These are phyloP conservation scores for Ramalina intermedia DNA, from an alignment of 495 filamentous ascomycete genomes.

Conservation along the genomic window DNA sequence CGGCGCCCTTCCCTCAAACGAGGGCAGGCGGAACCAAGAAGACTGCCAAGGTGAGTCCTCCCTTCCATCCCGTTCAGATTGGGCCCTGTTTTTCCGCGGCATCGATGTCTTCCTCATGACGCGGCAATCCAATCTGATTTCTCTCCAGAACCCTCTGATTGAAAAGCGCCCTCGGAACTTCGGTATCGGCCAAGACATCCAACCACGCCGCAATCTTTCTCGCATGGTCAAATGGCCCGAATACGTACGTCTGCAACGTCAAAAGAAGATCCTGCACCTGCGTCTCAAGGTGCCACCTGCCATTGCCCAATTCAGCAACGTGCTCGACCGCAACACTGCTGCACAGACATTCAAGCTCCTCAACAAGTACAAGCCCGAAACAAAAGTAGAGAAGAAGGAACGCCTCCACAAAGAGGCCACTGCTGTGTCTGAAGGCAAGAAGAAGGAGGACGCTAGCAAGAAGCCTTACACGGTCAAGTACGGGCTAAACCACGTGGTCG, in stretches of 20 bases:
- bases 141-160: conserved; percentile 86
- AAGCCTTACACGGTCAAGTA: conserved; percentile 99
- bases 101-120: background rate
- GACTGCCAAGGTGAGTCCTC: conserved; percentile 71
- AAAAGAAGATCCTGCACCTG: conserved; percentile 98
- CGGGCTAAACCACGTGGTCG: conserved; percentile 99
- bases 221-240: conserved; percentile 99
- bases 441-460: conserved; percentile 99
- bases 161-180: conserved; percentile 96
- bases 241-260: conserved; percentile 97
- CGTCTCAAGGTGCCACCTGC: conserved; percentile 97
- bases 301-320: conserved; percentile 93
- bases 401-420: conserved; percentile 94
- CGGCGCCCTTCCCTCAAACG: conserved; percentile 87
- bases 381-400: conserved; percentile 99
- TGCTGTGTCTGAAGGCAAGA: conserved; percentile 93
- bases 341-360: conserved; percentile 95
- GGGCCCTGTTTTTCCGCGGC: background rate
- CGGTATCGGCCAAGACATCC: conserved; percentile 98
- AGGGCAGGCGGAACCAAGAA: conserved; percentile 89
- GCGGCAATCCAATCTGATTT: conserved; percentile 24
- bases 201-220: conserved; percentile 90
- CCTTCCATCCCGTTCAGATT: background rate
- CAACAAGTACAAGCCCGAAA: conserved; percentile 99
- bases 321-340: conserved; percentile 96